Conservation (phyloP, 495 filamentous ascomycete species). For the Bathelium albidoporum region DNA sequence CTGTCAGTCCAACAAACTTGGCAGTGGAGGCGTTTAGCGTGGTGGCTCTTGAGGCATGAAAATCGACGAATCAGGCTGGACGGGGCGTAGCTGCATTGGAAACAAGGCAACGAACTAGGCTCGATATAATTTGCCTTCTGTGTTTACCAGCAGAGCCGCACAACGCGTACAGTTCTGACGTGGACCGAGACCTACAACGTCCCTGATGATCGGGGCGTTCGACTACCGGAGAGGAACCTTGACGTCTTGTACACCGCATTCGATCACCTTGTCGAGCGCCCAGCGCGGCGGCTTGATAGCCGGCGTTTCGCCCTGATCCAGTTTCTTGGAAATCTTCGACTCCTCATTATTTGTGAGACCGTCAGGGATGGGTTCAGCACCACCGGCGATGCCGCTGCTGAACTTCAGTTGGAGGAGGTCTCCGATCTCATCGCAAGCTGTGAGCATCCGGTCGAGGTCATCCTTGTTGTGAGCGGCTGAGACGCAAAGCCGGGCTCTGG, state of each 20-base stretch:
- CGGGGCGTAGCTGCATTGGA: too few species aligned
- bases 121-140: too few species aligned
- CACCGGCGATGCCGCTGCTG: conserved; percentile 86
- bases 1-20: too few species aligned
- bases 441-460: conserved; percentile 81
- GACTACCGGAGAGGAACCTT: conserved; percentile 54
- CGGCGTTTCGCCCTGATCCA: conserved; percentile 29
- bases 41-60: too few species aligned
- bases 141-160: not conserved
- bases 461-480: conserved; percentile 96
- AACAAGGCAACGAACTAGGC: not conserved
- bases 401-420: conserved; percentile 91
- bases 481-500: conserved; percentile 89
- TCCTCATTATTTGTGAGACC: conserved; percentile 60
- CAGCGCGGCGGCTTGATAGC: conserved; percentile 63
- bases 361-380: conserved; percentile 60
- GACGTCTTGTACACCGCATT: conserved; percentile 66
- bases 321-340: conserved; percentile 48
- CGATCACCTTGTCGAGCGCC: conserved; percentile 69
- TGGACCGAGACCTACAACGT: not conserved
- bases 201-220: conserved; percentile 4
- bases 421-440: conserved; percentile 86
- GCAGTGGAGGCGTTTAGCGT: too few species aligned
- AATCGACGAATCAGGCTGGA: too few species aligned
- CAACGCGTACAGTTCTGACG: not conserved